Evolutionary conservation across 768 basidiomycete genomes (phyloP).

Genomic region (Boletus rufocinnamomeus): DNA sequence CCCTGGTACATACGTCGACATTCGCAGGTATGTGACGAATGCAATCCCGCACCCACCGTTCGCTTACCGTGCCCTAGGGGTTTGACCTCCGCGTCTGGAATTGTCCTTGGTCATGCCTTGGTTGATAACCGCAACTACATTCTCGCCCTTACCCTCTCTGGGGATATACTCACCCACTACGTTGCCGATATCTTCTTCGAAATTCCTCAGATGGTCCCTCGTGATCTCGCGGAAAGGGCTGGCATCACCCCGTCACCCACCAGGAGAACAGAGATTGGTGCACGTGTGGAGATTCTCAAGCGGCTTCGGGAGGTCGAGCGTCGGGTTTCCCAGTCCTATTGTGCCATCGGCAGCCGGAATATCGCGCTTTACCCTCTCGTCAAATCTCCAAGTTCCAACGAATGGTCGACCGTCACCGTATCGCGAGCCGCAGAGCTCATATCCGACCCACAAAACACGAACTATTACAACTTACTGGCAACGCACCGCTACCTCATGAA

Average conservation of each 20-base stretch:
- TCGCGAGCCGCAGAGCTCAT: slow-evolving; percentile 52
- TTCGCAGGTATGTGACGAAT: slow-evolving; percentile 44
- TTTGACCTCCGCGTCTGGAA: slow-evolving; percentile 25
- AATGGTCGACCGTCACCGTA: slow-evolving; percentile 60
- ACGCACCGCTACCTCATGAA: slow-evolving; percentile 69
- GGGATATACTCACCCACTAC: slow-evolving; percentile 53
- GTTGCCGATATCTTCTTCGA: slow-evolving; percentile 59
- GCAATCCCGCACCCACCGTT: background rate
- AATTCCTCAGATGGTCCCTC: slow-evolving; percentile 56
- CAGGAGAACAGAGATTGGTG: slow-evolving; percentile 45
- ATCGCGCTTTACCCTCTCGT: slow-evolving; percentile 44
- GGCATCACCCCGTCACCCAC: slow-evolving; percentile 37
- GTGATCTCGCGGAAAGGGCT: slow-evolving; percentile 50
- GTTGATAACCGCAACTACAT: slow-evolving; percentile 32
- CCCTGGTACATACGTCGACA: slow-evolving; percentile 55
- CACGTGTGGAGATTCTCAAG: slow-evolving; percentile 66
- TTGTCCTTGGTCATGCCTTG: slow-evolving; percentile 34
- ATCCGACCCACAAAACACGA: slow-evolving; percentile 26
- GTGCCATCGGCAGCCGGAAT: slow-evolving; percentile 36
- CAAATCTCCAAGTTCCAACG: slow-evolving; percentile 44
- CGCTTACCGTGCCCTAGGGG: slow-evolving; percentile 23
- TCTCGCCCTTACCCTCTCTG: slow-evolving; percentile 39
- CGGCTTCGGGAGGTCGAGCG: slow-evolving; percentile 56
- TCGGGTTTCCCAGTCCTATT: slow-evolving; percentile 44
- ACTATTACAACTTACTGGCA: slow-evolving; percentile 44